Evolutionary conservation across 2,329 filamentous ascomycete species (phyloP).

Genomic region (Alternaria hordeiaustralica): DNA sequence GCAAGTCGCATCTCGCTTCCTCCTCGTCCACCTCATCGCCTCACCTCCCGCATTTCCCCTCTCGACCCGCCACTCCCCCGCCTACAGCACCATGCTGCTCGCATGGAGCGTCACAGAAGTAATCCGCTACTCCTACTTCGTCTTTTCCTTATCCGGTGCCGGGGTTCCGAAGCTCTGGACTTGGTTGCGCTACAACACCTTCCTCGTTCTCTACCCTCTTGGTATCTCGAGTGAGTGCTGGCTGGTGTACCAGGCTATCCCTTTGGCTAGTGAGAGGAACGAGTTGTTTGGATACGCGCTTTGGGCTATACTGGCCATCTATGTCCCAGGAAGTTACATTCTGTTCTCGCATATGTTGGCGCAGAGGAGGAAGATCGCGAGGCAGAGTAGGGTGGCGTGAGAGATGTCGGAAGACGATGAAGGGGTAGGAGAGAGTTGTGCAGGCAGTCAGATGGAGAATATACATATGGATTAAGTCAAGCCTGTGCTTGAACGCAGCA

Average conservation of each 20-base stretch:
- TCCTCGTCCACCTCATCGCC: conserved; percentile 88
- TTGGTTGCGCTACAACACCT: conserved; percentile 89
- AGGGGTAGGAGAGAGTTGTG: background rate
- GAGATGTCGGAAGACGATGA: background rate
- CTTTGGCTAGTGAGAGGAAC: conserved; percentile 61
- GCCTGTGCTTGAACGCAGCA: background rate
- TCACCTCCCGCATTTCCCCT: conserved; percentile 68
- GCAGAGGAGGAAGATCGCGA: conserved; percentile 76
- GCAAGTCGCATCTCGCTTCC: conserved; percentile 86
- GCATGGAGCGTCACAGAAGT: conserved; percentile 94
- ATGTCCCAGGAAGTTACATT: conserved; percentile 82
- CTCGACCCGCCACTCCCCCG: conserved; percentile 62
- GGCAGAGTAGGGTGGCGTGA: background rate
- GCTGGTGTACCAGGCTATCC: conserved; percentile 75
- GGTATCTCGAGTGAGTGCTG: conserved; percentile 88
- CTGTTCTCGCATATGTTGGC: conserved; percentile 95
- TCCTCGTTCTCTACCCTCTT: conserved; percentile 89
- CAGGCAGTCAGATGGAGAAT: background rate
- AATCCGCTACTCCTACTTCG: conserved; percentile 91
- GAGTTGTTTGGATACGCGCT: conserved; percentile 65
- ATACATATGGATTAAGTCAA: background rate
- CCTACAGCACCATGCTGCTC: conserved; percentile 78
- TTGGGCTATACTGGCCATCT: conserved; percentile 71
- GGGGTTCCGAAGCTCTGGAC: conserved; percentile 71
- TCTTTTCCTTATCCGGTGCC: conserved; percentile 66